A percentile compares a stretch with the other conserved stretches of the same genome.
phyloP scores from a whole-genome alignment of 305 asterid species.

The Fraxinus ornus region DNA sequence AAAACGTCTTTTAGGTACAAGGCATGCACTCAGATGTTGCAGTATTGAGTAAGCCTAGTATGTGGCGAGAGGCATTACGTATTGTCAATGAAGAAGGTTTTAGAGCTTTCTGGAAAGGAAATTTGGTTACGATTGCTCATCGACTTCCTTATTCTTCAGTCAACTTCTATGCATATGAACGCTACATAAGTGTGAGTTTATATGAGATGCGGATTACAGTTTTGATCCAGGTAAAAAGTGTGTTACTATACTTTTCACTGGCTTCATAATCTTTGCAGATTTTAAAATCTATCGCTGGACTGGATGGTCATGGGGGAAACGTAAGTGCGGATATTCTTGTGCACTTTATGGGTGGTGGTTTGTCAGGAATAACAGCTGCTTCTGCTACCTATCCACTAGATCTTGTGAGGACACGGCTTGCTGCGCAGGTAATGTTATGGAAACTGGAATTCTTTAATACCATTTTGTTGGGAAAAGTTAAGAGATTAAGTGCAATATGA shows the following conservation, averaged over 20 bases:
- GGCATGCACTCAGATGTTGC: constrained; percentile 97
- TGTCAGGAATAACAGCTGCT: constrained; percentile 93
- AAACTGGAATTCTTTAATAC: background rate
- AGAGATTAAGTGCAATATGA: background rate
- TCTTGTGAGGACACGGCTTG: constrained; percentile 88
- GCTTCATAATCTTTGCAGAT: constrained; percentile 42
- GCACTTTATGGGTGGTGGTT: constrained; percentile 89
- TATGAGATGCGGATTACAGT: constrained; percentile 10
- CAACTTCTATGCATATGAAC: constrained; percentile 83
- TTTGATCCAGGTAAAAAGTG: background rate
- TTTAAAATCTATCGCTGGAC: constrained; percentile 61
- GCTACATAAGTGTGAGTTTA: constrained; percentile 69
- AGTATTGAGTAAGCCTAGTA: constrained; percentile 65
- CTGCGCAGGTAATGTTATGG: constrained; percentile 67
- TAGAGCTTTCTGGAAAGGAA: constrained; percentile 97
- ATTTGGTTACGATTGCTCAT: constrained; percentile 89
- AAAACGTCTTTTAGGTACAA: constrained; percentile 55
- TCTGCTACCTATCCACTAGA: constrained; percentile 92
- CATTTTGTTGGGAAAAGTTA: background rate
- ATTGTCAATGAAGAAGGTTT: constrained; percentile 87
- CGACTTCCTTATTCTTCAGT: constrained; percentile 90
- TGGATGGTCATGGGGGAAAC: constrained; percentile 44
- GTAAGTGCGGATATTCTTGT: constrained; percentile 50
- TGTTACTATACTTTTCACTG: constrained; percentile 8
- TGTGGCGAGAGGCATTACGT: constrained; percentile 75